Base-by-base conservation (phyloP, 495 filamentous ascomycete species). In the Platismatia glauca region DNA sequence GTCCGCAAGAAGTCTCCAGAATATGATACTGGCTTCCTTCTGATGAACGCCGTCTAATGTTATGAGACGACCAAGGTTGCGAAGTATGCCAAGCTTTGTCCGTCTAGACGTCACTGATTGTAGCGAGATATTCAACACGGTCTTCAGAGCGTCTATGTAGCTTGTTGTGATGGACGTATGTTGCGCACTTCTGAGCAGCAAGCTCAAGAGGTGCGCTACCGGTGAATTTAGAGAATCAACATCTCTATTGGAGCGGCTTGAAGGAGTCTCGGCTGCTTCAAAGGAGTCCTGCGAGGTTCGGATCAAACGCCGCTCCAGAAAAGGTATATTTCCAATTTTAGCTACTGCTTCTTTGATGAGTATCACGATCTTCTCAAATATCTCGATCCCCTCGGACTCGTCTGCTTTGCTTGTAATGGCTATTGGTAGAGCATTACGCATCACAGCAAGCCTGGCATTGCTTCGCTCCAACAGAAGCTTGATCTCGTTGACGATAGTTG, bases 231-330 rank as follows among this genome's bases (percentile, higher is more conserved):
- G 48, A 20, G 48, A 48, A 22, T 60, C 62, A 15, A 57, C 43
- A 27, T 56, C 44, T 57, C 37, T 57, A 37, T 31, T 50, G 3
- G 59, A 73, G 22, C 77, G 81, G 66, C 73, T 75, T 7, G 79
- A 81, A 31, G 84, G 83, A 7, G 83, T 86, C 57, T 69, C 79
- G 20, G 72, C 70, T 22, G 72, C 67, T 68, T 78, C 75, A 63
- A 77, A 81, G 4, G 69, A 70, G 27, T 74, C 73, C 50, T 78
- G 75, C 1, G 72, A 66, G 20, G 70, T 77, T 57, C 74, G 74
- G 55, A 78, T 59, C 70, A 84, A 39, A 48, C 86, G 78, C 66
- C 87, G 91, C 65, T 96, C 91, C 0, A 87, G 89, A 69, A 97
- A 95, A 3, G 87, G 81, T 16, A 89, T 79, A 7, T 81, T 73